Base-by-base conservation (phyloP, 73 alveolate genomes). In the Durusdinium trenchii region DNA sequence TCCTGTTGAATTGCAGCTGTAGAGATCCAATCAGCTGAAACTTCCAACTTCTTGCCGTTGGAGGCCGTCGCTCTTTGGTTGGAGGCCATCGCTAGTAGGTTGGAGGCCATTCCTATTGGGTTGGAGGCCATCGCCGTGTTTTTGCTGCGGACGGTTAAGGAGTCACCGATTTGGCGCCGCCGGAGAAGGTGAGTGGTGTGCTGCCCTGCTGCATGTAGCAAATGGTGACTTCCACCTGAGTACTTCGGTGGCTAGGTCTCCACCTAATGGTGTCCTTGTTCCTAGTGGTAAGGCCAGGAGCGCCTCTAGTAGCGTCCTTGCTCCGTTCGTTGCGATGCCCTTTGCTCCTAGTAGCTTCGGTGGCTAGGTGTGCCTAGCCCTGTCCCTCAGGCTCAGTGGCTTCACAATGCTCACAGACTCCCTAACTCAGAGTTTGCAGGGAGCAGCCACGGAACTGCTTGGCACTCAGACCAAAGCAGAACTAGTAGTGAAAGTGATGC, bases 181-280 rank as follows among this genome's bases (percentile, higher is more conserved):
- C 89, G 0, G 89, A 78, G 42, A 78, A 78, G 89, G 62, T 78
- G 62, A 78, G 89, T 45, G 38, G 61, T 61, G 16, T 78, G 89
- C 26, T 23, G 42, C 89, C 30, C 20, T 38, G 89, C 73, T 57
- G 23, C 69, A 23, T 57, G 23, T 23, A 57, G 12, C 69, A 57
- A 57, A 16, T 12, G 69, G 69, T 16, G 69, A 16, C 32, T 12
- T 23, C 12, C 12, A 23, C 69, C 69, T 16, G 69, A 12, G 23
- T 16, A 23, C 69, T 23, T 16, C 32, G 32, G 69, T 57, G 69
- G 12, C 12, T 57, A 57, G 69, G 23, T 57, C 12, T 57, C 12
- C 23, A 57, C 23, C 12, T 57, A 57, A 16, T 16, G 12, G 23
- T 57, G 12, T 12, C 69, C 12, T 57, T 12, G 12, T 16, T 57